Conservation (phyloP, 768 basidiomycete species). For the Myochromella boudieri region DNA sequence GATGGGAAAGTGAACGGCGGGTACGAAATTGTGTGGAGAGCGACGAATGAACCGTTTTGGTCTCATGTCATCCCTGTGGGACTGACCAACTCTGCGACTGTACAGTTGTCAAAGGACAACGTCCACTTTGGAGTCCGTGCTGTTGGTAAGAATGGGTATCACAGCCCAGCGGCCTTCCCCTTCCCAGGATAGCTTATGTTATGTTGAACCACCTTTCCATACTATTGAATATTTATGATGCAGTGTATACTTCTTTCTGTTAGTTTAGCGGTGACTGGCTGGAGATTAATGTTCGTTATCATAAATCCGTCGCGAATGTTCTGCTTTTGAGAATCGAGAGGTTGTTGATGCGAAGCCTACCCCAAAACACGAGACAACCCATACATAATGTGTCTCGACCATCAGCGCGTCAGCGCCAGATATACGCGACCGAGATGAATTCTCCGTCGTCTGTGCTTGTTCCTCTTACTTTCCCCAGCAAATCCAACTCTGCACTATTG, state of each 20-base stretch:
- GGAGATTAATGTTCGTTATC: no score
- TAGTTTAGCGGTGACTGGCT: no score
- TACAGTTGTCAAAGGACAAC: slow-evolving; percentile 50
- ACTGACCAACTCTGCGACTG: slow-evolving; percentile 36
- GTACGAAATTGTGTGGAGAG: slow-evolving; percentile 54
- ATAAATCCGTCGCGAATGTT: no score
- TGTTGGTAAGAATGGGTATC: slow-evolving; percentile 51
- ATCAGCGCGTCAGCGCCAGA: no score
- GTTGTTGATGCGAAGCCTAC: no score
- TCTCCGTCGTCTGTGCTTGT: background rate
- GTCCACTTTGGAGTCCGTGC: slow-evolving; percentile 49
- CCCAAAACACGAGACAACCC: no score
- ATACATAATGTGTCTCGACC: no score
- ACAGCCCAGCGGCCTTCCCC: slow-evolving; percentile 49
- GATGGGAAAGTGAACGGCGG: slow-evolving; percentile 40
- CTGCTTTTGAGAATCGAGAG: no score
- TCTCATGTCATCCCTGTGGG: slow-evolving; percentile 50
- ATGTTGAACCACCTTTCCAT: no score
- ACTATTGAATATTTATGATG: no score
- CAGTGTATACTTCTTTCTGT: no score
- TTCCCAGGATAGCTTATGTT: slow-evolving; percentile 1
- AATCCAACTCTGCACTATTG: slow-evolving; percentile 3
- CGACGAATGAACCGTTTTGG: slow-evolving; percentile 47
- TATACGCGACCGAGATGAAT: no score
- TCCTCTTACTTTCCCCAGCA: background rate